Base-by-base conservation (phyloP, 2,329 filamentous ascomycete species). In the Lachnellula occidentalis region DNA sequence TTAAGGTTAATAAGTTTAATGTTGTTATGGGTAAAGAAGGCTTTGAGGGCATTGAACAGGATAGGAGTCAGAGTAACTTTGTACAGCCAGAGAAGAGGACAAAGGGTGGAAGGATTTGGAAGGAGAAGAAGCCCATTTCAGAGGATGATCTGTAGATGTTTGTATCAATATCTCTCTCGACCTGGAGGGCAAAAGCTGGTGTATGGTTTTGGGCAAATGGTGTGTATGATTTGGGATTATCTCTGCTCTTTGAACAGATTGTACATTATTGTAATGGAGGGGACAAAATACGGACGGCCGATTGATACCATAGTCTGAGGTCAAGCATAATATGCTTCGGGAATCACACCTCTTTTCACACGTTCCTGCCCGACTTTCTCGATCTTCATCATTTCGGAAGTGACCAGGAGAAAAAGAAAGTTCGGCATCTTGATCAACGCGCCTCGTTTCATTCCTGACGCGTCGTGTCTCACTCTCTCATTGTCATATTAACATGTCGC, bases 1-100 rank as follows among this genome's bases (percentile, higher is more conserved):
- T 71, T 61, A 73, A 67, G 64, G 71, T 72, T 59, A 72, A 74
- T 53, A 70, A 70, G 24, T 69, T 68, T 56, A 72, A 73, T 61
- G 69, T 72, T 54, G 64, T 71, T 50, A 61, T 68, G 58, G 67
- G 64, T n/a, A 58, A 63, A 39, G 58, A 64, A 22, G 68, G 63
- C 39, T 58, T 65, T 19, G 57, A 64, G 27, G 62, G 62, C 11
- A 59, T 69, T 45, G 58, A 65, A 45, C 55, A 65, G 42, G 64
- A 60, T 36, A 61, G 63, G 49, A 58, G 58, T 22, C 27, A 54
- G 46, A 59, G 54, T 42, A 57, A 54, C 46, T 60, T 58, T 45
- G 58, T 65, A 19, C 57, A 58, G 50, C 54, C 56, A 17, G 66
- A 62, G 51, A 69, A 63, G 61, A 68, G 66, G 57, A 70, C 66